Evolutionary conservation across 1,284 basidiomycete genomes (phyloP).

Genomic region (Microbotryomycetes sp.): DNA sequence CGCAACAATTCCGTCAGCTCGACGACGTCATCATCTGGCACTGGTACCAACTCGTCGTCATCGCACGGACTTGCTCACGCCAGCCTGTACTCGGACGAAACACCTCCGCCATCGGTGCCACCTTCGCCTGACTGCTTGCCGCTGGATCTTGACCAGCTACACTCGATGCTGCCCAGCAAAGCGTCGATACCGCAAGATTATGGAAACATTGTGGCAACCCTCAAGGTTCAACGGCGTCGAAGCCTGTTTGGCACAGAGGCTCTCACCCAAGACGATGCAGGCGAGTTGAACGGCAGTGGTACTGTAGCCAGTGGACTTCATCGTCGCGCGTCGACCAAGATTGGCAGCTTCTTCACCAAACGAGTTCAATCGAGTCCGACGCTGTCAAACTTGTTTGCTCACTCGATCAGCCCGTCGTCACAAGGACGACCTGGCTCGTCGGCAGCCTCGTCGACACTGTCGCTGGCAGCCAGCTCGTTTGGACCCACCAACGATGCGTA

Average conservation of each 20-base stretch:
- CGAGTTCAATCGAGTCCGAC: slow-evolving; percentile 5
- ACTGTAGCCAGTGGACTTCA: background rate
- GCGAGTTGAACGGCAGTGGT: slow-evolving; percentile 11
- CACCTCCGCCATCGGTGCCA: slow-evolving; percentile 29
- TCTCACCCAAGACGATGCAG: slow-evolving; percentile 5
- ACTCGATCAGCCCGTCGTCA: background rate
- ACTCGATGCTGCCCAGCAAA: background rate
- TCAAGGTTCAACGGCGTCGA: slow-evolving; percentile 21
- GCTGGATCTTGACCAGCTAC: slow-evolving; percentile 15
- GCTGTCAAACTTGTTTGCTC: slow-evolving; percentile 4
- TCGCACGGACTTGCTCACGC: slow-evolving; percentile 6
- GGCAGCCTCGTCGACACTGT: background rate
- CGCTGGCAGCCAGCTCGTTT: background rate
- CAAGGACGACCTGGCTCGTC: too few species aligned
- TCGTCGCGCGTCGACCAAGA: slow-evolving; percentile 6
- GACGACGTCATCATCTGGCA: slow-evolving; percentile 17
- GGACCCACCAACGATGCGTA: too few species aligned
- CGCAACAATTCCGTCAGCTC: slow-evolving; percentile 33
- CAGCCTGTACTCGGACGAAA: slow-evolving; percentile 12
- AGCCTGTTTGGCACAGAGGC: slow-evolving; percentile 17
- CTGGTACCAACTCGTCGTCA: slow-evolving; percentile 17
- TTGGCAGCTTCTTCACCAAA: slow-evolving; percentile 4
- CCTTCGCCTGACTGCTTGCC: slow-evolving; percentile 22
- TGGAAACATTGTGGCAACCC: background rate
- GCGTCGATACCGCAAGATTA: background rate